Evolutionary conservation across 2,329 filamentous ascomycete species (phyloP).

Genomic region (Epichloe glyceriae): DNA sequence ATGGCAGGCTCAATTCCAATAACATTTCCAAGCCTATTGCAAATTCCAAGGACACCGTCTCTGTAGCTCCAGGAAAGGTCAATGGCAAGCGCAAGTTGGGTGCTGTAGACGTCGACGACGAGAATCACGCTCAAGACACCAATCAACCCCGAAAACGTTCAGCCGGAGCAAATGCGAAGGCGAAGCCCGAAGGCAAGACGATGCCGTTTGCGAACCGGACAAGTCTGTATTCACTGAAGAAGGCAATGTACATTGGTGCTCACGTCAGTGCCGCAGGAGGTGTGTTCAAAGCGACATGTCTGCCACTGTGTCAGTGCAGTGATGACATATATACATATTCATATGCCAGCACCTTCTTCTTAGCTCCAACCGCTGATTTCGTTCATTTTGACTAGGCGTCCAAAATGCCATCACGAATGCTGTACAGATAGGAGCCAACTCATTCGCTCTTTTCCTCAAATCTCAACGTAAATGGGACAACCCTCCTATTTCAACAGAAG

Average conservation of each 20-base stretch:
- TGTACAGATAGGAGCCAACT: conserved; percentile 73
- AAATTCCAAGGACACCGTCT: conserved; percentile 11
- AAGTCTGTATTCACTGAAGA: conserved; percentile 46
- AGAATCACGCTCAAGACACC: conserved; percentile 9
- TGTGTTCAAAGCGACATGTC: conserved; percentile 20
- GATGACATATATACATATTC: neutral
- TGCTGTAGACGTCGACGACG: conserved; percentile 10
- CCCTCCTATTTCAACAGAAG: conserved; percentile 58
- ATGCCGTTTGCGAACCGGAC: conserved; percentile 61
- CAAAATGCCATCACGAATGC: conserved; percentile 77
- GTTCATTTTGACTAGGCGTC: conserved; percentile 44
- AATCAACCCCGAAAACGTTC: conserved; percentile 31
- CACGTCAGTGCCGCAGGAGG: conserved; percentile 87
- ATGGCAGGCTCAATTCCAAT: conserved; percentile 1
- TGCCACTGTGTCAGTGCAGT: too few species aligned
- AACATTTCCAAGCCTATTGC: conserved; percentile 7
- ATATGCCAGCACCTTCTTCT: neutral
- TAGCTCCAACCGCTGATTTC: too few species aligned
- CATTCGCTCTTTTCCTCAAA: conserved; percentile 91
- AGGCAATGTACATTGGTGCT: conserved; percentile 71
- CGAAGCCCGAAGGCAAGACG: conserved; percentile 23
- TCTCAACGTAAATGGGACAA: conserved; percentile 92
- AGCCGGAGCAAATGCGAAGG: conserved; percentile 14
- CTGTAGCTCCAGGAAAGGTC: conserved; percentile 1
- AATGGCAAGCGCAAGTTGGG: conserved; percentile 12